Evolutionary conservation across 495 filamentous ascomycete species (phyloP).

Genomic region (Neurospora intermedia): DNA sequence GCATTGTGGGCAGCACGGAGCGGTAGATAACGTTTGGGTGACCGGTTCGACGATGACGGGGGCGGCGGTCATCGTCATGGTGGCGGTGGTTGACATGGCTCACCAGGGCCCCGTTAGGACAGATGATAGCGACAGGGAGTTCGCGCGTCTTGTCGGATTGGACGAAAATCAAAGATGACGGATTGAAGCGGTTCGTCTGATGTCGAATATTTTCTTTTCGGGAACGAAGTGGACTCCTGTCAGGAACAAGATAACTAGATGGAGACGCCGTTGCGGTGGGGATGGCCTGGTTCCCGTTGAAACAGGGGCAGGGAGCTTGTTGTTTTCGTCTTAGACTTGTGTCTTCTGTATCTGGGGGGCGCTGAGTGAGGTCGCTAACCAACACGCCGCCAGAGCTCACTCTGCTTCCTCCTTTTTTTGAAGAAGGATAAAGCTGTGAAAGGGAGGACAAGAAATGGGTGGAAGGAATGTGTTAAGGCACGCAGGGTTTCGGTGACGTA

Average conservation of each 20-base stretch:
- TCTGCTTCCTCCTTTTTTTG: background rate
- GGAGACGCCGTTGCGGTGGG: background rate
- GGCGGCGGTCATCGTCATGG: background rate
- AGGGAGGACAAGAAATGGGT: background rate
- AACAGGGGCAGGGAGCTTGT: background rate
- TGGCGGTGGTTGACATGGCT: background rate
- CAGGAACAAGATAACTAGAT: background rate
- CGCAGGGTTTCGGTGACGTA: background rate
- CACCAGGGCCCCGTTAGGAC: background rate
- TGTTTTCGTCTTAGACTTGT: background rate
- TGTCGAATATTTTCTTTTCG: background rate
- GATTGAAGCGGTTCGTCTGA: background rate
- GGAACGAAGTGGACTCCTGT: background rate
- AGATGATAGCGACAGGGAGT: background rate
- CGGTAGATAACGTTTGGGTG: background rate
- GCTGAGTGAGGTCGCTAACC: background rate
- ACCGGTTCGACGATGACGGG: background rate
- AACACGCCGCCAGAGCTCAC: background rate
- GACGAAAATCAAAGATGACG: background rate
- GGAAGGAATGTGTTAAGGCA: background rate
- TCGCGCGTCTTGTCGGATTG: background rate
- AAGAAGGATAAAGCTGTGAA: background rate
- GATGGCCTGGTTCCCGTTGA: background rate
- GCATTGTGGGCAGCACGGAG: slow-evolving; percentile 28
- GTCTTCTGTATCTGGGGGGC: background rate